A percentile compares a stretch with the other conserved stretches of the same genome.
phyloP scores from a whole-genome alignment of 768 basidiomycete species.

The Auriculariales sp. region DNA sequence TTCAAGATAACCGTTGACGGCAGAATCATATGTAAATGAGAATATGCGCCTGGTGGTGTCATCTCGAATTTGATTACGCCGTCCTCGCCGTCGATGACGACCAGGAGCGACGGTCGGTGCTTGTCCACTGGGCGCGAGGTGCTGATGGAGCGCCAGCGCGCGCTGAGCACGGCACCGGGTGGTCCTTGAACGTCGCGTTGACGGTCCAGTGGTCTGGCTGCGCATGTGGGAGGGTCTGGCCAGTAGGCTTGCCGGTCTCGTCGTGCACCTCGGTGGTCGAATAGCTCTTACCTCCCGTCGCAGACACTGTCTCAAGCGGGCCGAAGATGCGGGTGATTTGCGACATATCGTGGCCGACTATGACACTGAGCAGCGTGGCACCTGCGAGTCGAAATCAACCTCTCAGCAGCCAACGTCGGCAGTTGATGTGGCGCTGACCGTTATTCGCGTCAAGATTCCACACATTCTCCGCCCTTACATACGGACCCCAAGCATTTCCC shows the following conservation, averaged over 20 bases:
- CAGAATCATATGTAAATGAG: conserved; percentile 11
- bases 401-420: background rate
- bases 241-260: conserved; percentile 14
- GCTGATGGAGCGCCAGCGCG: conserved; percentile 15
- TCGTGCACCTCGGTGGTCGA: conserved; percentile 15
- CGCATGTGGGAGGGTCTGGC: conserved; percentile 11
- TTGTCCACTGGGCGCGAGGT: conserved; percentile 10
- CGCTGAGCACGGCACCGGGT: conserved; percentile 16
- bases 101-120: conserved; percentile 15
- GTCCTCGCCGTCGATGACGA: conserved; percentile 23
- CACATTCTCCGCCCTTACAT: too few species aligned
- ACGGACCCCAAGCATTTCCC: background rate
- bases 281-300: conserved; percentile 14
- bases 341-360: conserved; percentile 17
- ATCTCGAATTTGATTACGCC: conserved; percentile 16
- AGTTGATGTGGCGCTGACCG: conserved; percentile 7
- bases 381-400: conserved; percentile 8
- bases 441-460: background rate
- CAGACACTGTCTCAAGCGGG: conserved; percentile 16
- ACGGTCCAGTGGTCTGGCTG: conserved; percentile 17
- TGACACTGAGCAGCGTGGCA: conserved; percentile 14
- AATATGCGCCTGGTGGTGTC: conserved; percentile 3
- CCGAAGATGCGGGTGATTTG: conserved; percentile 18
- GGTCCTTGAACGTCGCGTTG: conserved; percentile 14
- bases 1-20: conserved; percentile 17